A percentile compares a stretch with the other conserved stretches of the same genome.
phyloP scores from a whole-genome alignment of 2,329 filamentous ascomycete species.

The Trichoderma cornu-damae region DNA sequence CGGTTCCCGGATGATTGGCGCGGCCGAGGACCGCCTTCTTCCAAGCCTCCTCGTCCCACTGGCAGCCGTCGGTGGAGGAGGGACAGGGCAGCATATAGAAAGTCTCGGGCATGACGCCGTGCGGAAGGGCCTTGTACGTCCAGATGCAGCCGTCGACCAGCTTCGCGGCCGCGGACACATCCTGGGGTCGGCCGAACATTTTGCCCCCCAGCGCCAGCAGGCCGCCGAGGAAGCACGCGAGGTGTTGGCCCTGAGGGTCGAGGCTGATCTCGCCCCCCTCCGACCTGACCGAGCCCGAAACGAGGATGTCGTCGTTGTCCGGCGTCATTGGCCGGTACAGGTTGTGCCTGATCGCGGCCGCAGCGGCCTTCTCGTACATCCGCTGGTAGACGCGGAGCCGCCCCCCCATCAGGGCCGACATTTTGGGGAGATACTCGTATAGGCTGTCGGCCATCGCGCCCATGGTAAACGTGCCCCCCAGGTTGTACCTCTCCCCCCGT shows the following conservation, averaged over 20 bases:
- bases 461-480: conserved; percentile 41
- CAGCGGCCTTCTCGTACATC: conserved; percentile 59
- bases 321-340: conserved; percentile 67
- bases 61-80: conserved; percentile 22
- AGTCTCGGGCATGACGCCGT: conserved; percentile 52
- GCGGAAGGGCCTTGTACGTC: conserved; percentile 49
- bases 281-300: conserved; percentile 50
- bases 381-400: conserved; percentile 52
- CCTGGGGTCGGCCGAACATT: conserved; percentile 44
- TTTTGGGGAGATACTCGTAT: conserved; percentile 58
- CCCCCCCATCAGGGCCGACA: conserved; percentile 61
- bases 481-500: conserved; percentile 42
- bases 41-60: conserved; percentile 36
- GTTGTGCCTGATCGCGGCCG: conserved; percentile 55
- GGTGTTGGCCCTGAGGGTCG: conserved; percentile 44
- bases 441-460: conserved; percentile 51
- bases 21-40: conserved; percentile 30
- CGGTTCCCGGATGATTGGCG: conserved; percentile 14
- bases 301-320: conserved; percentile 56
- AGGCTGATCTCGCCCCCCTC: conserved; percentile 42
- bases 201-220: conserved; percentile 59
- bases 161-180: conserved; percentile 44
- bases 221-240: conserved; percentile 61
- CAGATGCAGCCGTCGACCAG: conserved; percentile 52
- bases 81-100: conserved; percentile 41